Base-by-base conservation (phyloP, 768 basidiomycete genomes). In the Lactifluus pinguis region DNA sequence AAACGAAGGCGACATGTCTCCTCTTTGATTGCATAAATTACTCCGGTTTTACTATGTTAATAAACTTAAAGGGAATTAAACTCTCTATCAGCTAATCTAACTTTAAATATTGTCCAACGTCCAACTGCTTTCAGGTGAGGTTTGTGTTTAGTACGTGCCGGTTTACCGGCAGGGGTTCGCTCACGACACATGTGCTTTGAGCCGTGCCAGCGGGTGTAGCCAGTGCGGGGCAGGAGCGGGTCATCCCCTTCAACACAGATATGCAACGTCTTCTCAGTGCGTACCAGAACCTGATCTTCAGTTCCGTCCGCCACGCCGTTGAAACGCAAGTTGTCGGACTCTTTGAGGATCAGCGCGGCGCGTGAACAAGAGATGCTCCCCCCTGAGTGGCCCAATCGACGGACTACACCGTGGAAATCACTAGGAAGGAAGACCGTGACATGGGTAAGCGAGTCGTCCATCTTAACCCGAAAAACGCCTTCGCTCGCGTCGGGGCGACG, bases 371-470 rank as follows among this genome's bases (percentile, higher is more conserved):
- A 58, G 30, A 62, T 58, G 14, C 61, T 62, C 47, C 52, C 25
- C 21, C 61, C 61, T 21, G 56, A 62, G 8, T 62, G 56, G 8
- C 61, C 61, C n/a, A 58, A 21, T 21, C 61, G 61, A 17, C 32
- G 30, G 32, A 62, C 61, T n/a, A 62, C 52, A 57, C 61, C 61
- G 6, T 58, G 30, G 15, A 62, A 62, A 17, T 62, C 61, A 4
- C 7, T 11, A 0, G 61, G 61, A 17, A 62, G 39, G 48, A 58
- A 62, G 32, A 62, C 4, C 11, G 61, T 62, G 19, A 62, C 47
- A 10, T 17, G 39, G 0, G 56, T 30, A 52, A 29, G 42, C 6
- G 61, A 62, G 29, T 62, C 61, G 57, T 58, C 50, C 61, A 62
- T 58, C 41, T 58, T 58, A 3, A 58, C 52, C 4, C 57, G 56